Conservation (phyloP, 2,329 filamentous ascomycete species). For the Paecilomyces formosus region DNA sequence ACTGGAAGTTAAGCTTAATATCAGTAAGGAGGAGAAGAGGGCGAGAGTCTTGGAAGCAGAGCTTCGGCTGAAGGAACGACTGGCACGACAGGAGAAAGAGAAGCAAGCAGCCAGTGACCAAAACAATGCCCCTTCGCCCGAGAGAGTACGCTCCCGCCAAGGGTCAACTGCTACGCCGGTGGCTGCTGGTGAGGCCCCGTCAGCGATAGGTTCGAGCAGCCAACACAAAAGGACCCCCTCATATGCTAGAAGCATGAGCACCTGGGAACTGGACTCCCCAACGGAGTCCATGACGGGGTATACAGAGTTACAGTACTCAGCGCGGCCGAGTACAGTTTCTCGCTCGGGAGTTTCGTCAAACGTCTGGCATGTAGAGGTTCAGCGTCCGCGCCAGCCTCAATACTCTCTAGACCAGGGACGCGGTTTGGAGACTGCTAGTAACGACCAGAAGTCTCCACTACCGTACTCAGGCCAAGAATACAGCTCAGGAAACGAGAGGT, state of each 20-base stretch:
- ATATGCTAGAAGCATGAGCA: not conserved
- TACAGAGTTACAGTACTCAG: conserved; percentile 4
- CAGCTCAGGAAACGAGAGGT: not conserved
- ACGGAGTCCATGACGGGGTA: not conserved
- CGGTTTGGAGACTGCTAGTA: not conserved
- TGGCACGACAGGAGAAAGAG: conserved; percentile 23
- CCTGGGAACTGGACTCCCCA: not conserved
- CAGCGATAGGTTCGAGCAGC: conserved; percentile 8
- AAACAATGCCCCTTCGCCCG: conserved; percentile 4
- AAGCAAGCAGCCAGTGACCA: conserved; percentile 6
- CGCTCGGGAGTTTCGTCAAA: conserved; percentile 2
- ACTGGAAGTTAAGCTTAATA: conserved; percentile 82
- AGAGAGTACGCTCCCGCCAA: conserved; percentile 1
- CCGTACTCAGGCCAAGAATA: not conserved
- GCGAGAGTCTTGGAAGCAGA: conserved; percentile 79
- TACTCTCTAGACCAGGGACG: conserved; percentile 5
- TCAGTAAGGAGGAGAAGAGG: conserved; percentile 93
- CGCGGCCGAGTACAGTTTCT: conserved; percentile 2
- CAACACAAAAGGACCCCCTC: conserved; percentile 7
- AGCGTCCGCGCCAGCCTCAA: conserved; percentile 12
- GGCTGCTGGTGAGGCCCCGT: conserved; percentile 6
- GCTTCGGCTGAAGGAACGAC: conserved; percentile 56
- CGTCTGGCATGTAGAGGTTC: conserved; percentile 13
- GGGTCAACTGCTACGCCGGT: conserved; percentile 1
- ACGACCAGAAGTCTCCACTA: not conserved